Evolutionary conservation across 495 filamentous ascomycete species (phyloP).

Genomic region (Penicillium coprophilum): DNA sequence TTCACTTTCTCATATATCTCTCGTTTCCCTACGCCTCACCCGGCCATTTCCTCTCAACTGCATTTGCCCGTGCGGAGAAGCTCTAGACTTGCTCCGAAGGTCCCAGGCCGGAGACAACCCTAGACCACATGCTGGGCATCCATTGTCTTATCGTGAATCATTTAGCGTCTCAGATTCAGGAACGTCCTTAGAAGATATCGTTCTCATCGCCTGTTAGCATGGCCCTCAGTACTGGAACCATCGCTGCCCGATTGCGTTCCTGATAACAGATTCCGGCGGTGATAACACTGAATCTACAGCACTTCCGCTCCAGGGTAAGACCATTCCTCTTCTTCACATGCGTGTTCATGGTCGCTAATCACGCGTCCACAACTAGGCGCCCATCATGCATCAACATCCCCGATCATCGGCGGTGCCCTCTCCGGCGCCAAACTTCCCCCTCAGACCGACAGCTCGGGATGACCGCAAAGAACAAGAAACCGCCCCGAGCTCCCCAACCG

Average conservation of each 20-base stretch:
- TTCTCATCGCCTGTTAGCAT: constrained; percentile 37
- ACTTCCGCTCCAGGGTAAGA: constrained; percentile 11
- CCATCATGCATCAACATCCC: constrained; percentile 81
- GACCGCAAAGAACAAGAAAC: constrained; percentile 64
- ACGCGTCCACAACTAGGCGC: constrained; percentile 2
- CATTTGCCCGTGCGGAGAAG: constrained; percentile 44
- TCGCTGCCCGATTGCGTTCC: constrained; percentile 33
- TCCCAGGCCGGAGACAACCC: constrained; percentile 28
- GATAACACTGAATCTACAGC: constrained; percentile 24
- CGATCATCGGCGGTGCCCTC: constrained; percentile 58
- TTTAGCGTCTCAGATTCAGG: constrained; percentile 18
- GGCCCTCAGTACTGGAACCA: constrained; percentile 35
- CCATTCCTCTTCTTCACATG: background rate
- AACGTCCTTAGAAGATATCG: constrained; percentile 8
- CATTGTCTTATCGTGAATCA: constrained; percentile 23
- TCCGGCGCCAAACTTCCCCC: constrained; percentile 64
- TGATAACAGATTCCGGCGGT: constrained; percentile 34
- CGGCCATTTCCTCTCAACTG: constrained; percentile 7
- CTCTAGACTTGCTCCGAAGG: constrained; percentile 36
- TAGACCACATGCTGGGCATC: constrained; percentile 2
- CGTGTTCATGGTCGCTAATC: constrained; percentile 1
- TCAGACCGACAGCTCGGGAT: constrained; percentile 66
- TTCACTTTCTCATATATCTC: background rate
- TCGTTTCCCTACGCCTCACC: background rate
- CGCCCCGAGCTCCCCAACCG: constrained; percentile 34